These are phyloP conservation scores for Parascedosporium putredinis DNA, from an alignment of 2,329 filamentous ascomycete genomes.

Conservation along the genomic window DNA sequence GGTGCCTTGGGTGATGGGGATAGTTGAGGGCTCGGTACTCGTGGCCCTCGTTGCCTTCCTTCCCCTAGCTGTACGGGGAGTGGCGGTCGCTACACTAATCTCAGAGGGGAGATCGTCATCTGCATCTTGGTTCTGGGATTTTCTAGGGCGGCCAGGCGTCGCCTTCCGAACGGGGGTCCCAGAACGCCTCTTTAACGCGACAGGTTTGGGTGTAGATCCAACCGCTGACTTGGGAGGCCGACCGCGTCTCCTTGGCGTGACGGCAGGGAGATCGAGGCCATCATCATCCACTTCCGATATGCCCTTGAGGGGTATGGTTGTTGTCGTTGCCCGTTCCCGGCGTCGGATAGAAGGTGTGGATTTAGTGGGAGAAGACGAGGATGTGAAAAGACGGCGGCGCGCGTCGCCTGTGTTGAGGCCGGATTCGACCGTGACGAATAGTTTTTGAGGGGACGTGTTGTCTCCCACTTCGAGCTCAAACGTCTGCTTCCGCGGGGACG, in stretches of 20 bases:
- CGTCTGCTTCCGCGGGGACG: slow-evolving; percentile 44
- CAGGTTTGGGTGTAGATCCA: slow-evolving; percentile 33
- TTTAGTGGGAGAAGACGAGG: slow-evolving; percentile 24
- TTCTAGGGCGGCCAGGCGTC: slow-evolving; percentile 2
- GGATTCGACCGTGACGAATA: slow-evolving; percentile 46
- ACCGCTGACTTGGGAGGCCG: slow-evolving; percentile 39
- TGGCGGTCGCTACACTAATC: background rate
- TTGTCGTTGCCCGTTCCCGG: slow-evolving; percentile 32
- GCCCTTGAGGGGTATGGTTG: slow-evolving; percentile 37
- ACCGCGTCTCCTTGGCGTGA: slow-evolving; percentile 32
- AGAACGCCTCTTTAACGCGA: slow-evolving; percentile 31
- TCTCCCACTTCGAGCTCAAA: slow-evolving; percentile 47
- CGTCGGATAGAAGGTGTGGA: slow-evolving; percentile 25
- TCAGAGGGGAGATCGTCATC: background rate
- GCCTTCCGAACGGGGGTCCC: slow-evolving; percentile 29
- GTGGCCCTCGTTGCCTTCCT: background rate
- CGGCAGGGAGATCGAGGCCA: slow-evolving; percentile 21
- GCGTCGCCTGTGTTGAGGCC: slow-evolving; percentile 25
- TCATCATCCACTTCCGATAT: slow-evolving; percentile 22
- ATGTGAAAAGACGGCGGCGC: slow-evolving; percentile 30
- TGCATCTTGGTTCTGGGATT: background rate
- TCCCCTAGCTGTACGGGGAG: background rate
- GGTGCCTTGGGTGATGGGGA: background rate
- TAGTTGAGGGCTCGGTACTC: background rate
- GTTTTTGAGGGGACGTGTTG: slow-evolving; percentile 36